Evolutionary conservation across 164 flowering plant genomes (phyloP).

Genomic region (Buxus sempervirens): DNA sequence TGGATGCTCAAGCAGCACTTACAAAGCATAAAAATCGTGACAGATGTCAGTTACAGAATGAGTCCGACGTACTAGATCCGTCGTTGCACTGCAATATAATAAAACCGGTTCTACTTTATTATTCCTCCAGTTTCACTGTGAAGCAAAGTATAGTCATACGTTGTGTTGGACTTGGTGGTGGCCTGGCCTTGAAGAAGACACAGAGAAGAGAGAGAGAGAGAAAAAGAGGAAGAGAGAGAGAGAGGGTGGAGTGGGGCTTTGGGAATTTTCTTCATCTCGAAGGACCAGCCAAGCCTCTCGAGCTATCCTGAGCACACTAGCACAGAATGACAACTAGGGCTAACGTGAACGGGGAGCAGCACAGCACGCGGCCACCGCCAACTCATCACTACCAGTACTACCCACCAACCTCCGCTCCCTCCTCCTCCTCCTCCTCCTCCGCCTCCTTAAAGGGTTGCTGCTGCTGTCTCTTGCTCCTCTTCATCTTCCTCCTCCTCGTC

Average conservation of each 20-base stretch:
- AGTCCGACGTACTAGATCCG: too few species aligned
- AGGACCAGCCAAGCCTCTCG: too few species aligned
- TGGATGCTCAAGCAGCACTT: too few species aligned
- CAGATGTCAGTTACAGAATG: too few species aligned
- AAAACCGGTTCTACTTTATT: not conserved
- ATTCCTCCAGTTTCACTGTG: not conserved
- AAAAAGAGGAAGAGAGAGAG: not conserved
- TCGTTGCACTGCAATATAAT: not conserved
- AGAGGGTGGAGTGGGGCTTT: not conserved
- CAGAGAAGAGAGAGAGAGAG: not conserved
- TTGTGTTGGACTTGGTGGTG: too few species aligned
- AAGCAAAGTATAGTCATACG: not conserved
- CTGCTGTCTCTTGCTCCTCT: conserved; percentile 91
- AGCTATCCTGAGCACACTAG: not conserved
- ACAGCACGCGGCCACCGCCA: conserved; percentile 1
- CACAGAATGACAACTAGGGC: conserved; percentile 16
- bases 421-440: conserved; percentile 43
- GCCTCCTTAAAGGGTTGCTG: conserved; percentile 88
- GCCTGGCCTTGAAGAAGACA: too few species aligned
- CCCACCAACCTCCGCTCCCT: conserved; percentile 24
- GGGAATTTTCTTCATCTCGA: not conserved
- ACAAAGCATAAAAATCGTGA: too few species aligned
- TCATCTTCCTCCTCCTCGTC: conserved; percentile 73
- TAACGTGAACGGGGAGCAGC: conserved; percentile 25
- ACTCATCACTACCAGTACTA: conserved; percentile 29